Evolutionary conservation across 768 basidiomycete species (phyloP), one percentile per base, ranked within the genome.

Genomic region (Collybiopsis confluens): DNA sequence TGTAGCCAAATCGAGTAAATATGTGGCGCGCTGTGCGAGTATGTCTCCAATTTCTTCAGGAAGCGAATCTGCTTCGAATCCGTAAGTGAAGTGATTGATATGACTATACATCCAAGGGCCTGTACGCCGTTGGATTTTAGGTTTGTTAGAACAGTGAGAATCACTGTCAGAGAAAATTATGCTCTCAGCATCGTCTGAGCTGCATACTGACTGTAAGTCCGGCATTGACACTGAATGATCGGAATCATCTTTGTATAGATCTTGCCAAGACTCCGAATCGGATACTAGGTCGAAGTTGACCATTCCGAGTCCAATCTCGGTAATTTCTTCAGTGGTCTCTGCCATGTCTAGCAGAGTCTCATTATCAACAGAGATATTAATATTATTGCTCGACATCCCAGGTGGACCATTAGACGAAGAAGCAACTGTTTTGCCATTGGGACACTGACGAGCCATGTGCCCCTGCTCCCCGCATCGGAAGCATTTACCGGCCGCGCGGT

Each of bases 371-470:
- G 41, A 16, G 18, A 55, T 42, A 43, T 35, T 28, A 16, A 55
- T 48, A 33, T 48, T 23, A 18, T 47, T 48, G 18, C 45, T 55
- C 11, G 45, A 28, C 9, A 55, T 55, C 1, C 54, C 54, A 2
- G 54, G 54, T 6, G 54, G 54, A 9, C 36, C 4, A 48, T 42
- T 33, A 35, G 21, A 18, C 11, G 50, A 24, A 15, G 45, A 48
- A 18, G 16, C 13, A 10, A 54, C 53, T 6, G 20, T 27, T 20
- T 55, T 55, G 7, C 54, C 46, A 11, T 48, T 8, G 15, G 54
- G 54, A 21, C 54, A 55, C 33, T 49, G 54, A 30, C 46, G 18
- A 6, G 46, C 24, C 54, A 55, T 55, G 26, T 55, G 54, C 7
- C 54, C 54, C 7, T 40, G 36, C 18, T 43, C 47, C 10, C 41